Evolutionary conservation across 108 stramenopile genomes (phyloP).

Genomic region (Nitzschia palea): DNA sequence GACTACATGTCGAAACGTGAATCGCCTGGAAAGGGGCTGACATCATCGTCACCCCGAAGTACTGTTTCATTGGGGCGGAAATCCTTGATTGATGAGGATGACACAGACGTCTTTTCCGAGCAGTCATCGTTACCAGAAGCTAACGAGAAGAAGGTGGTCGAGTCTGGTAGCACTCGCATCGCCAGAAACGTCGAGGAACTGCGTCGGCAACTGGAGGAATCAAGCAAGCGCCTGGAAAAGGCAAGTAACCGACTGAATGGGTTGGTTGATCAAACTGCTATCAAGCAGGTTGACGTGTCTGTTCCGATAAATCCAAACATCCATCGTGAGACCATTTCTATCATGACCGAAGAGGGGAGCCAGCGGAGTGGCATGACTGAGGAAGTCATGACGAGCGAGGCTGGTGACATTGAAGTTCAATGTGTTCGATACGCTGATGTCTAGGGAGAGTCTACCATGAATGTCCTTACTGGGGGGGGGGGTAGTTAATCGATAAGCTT

Average conservation of each 20-base stretch:
- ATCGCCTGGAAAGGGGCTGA: no score
- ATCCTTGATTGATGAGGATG: slow-evolving; percentile 1
- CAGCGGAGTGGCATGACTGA: background rate
- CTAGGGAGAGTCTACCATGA: no score
- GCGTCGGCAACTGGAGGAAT: slow-evolving; percentile 16
- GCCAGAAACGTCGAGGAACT: slow-evolving; percentile 7
- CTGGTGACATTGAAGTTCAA: slow-evolving; percentile 18
- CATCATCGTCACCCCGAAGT: background rate
- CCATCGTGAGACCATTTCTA: background rate
- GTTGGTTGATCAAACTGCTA: background rate
- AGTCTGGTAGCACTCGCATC: background rate
- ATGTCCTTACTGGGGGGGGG: no score
- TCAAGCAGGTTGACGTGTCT: slow-evolving; percentile 2
- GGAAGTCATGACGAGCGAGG: slow-evolving; percentile 7
- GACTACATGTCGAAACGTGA: no score
- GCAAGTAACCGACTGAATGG: slow-evolving; percentile 20
- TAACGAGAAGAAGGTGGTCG: background rate
- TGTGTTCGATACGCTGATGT: slow-evolving; percentile 3
- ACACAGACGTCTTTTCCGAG: background rate
- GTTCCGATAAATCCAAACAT: background rate
- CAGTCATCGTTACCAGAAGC: background rate
- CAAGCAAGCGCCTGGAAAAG: slow-evolving; percentile 18
- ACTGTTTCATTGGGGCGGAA: background rate
- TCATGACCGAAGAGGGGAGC: background rate
- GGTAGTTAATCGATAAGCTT: no score